Conservation (phyloP, 2,329 filamentous ascomycete species). For the Immersiporthe knoxdaviesiana region DNA sequence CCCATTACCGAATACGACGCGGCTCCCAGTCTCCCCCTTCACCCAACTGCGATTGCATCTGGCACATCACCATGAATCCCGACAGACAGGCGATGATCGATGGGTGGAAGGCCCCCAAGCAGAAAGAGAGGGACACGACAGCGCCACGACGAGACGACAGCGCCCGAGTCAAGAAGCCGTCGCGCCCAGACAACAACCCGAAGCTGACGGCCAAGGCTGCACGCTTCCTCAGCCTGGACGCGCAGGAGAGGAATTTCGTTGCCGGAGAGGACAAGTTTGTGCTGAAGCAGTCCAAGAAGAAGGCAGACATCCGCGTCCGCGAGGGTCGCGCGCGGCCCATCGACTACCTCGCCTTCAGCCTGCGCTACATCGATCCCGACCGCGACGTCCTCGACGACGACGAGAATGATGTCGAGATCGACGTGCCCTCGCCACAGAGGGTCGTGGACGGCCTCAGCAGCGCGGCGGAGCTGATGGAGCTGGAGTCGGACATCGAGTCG, state of each 20-base stretch:
- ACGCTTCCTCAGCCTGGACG: constrained; percentile 70
- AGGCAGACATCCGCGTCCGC: constrained; percentile 91
- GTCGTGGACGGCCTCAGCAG: constrained; percentile 74
- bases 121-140: constrained; percentile 51
- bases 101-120: constrained; percentile 46
- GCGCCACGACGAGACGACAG: constrained; percentile 59
- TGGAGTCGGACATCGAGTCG: constrained; percentile 80
- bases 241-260: constrained; percentile 81
- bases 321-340: constrained; percentile 90
- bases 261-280: constrained; percentile 96
- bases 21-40: neutral
- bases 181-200: constrained; percentile 38
- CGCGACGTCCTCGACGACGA: constrained; percentile 86
- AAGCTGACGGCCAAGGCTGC: constrained; percentile 38
- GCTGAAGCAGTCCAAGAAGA: constrained; percentile 95
- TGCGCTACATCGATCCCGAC: constrained; percentile 85
- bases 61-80: constrained; percentile 52
- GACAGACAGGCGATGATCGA: constrained; percentile 58
- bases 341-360: constrained; percentile 88
- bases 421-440: constrained; percentile 78
- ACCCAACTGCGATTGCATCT: neutral
- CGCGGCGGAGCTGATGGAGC: constrained; percentile 68
- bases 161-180: constrained; percentile 60
- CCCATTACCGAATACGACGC: no score
- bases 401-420: constrained; percentile 71